Conservation (phyloP, 2,329 filamentous ascomycete genomes). For the Sphaceloma murrayae region DNA sequence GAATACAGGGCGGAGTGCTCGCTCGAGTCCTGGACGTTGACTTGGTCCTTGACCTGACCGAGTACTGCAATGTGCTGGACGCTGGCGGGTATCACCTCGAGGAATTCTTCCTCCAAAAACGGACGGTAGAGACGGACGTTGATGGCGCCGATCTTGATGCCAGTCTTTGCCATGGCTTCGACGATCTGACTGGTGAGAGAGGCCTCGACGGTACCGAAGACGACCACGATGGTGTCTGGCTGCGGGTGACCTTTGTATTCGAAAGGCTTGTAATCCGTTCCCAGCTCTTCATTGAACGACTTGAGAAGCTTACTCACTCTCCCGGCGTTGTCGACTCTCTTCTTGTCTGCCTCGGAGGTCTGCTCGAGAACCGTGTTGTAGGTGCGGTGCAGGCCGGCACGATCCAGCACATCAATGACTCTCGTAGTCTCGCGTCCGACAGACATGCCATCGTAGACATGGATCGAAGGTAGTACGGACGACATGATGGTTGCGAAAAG, state of each 20-base stretch:
- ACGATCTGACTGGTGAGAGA: constrained; percentile 78
- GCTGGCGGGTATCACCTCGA: constrained; percentile 67
- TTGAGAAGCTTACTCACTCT: constrained; percentile 62
- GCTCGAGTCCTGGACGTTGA: constrained; percentile 62
- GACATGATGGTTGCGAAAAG: constrained; percentile 77
- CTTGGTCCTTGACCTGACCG: constrained; percentile 71
- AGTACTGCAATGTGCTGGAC: constrained; percentile 71
- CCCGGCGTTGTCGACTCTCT: constrained; percentile 59
- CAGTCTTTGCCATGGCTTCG: constrained; percentile 59
- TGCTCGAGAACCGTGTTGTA: constrained; percentile 59
- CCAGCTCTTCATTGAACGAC: constrained; percentile 80
- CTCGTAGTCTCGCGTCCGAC: constrained; percentile 74
- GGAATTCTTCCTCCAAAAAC: constrained; percentile 89
- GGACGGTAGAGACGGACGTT: constrained; percentile 91
- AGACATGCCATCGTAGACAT: constrained; percentile 79
- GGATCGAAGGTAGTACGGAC: constrained; percentile 68
- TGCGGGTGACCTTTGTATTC: constrained; percentile 82
- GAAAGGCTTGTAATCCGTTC: constrained; percentile 84
- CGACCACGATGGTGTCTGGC: constrained; percentile 75
- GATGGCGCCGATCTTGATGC: constrained; percentile 72
- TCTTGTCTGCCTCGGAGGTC: constrained; percentile 54
- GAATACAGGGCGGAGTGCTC: constrained; percentile 78
- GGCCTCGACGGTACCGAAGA: constrained; percentile 85
- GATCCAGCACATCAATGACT: constrained; percentile 71
- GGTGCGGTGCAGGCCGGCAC: constrained; percentile 56